phyloP scores from a whole-genome alignment of 2,329 filamentous ascomycete genomes.

The Diaporthe sp. region DNA sequence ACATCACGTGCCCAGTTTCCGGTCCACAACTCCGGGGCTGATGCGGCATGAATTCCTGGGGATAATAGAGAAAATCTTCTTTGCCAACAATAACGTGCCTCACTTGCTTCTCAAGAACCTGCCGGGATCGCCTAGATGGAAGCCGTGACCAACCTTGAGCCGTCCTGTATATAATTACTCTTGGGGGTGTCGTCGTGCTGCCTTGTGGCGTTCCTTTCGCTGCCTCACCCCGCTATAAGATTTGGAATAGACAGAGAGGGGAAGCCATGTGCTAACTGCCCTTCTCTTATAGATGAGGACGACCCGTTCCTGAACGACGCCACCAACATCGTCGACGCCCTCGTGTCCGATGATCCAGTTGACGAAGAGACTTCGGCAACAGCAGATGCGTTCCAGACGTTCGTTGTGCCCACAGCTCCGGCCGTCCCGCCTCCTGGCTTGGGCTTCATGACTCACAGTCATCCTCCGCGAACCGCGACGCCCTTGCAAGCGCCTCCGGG shows the following conservation, averaged over 20 bases:
- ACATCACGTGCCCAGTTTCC: constrained; percentile 57
- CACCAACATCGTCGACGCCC: constrained; percentile 74
- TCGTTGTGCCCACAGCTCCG: constrained; percentile 23
- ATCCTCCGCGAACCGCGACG: constrained; percentile 42
- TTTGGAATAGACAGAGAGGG: constrained; percentile 37
- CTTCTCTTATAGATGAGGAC: constrained; percentile 70
- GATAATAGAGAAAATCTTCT: constrained; percentile 42
- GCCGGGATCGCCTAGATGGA: constrained; percentile 39
- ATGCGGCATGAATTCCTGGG: constrained; percentile 59
- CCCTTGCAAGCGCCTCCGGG: constrained; percentile 41
- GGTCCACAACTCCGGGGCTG: constrained; percentile 63
- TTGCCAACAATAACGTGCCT: constrained; percentile 40
- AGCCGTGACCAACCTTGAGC: constrained; percentile 43
- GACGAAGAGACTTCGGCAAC: constrained; percentile 34
- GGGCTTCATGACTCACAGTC: constrained; percentile 34
- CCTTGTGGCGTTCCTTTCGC: constrained; percentile 39
- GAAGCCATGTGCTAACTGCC: constrained; percentile 58
- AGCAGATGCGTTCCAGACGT: constrained; percentile 13
- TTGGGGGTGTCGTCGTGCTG: constrained; percentile 42
- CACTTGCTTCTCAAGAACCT: constrained; percentile 29
- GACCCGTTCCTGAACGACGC: constrained; percentile 73
- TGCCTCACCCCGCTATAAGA: constrained; percentile 41
- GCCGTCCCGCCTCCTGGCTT: constrained; percentile 41
- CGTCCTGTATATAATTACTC: constrained; percentile 58
- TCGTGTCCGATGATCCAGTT: constrained; percentile 73